A percentile compares a stretch with the other conserved stretches of the same genome.
These are phyloP conservation scores for Cyphellophora attinorum DNA, from an alignment of 2,329 filamentous ascomycete species.

Conservation along the genomic window DNA sequence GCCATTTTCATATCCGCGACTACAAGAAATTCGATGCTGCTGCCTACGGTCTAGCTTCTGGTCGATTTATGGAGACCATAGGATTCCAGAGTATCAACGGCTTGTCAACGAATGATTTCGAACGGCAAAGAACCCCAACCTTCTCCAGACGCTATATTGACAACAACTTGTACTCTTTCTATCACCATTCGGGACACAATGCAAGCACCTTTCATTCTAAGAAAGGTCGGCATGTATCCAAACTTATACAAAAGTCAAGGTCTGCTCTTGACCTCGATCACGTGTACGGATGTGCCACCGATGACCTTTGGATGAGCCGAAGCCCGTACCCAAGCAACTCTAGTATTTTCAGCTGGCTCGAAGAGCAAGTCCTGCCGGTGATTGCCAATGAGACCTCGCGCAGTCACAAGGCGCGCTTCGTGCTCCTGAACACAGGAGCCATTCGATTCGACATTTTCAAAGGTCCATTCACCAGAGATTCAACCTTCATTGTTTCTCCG, in stretches of 20 bases:
- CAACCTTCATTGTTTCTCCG: slow-evolving; percentile 75
- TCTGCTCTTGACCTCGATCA: slow-evolving; percentile 62
- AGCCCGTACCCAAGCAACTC: slow-evolving; percentile 61
- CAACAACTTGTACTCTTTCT: slow-evolving; percentile 78
- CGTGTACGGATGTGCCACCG: slow-evolving; percentile 72
- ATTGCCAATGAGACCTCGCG: slow-evolving; percentile 44
- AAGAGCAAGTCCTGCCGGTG: slow-evolving; percentile 62
- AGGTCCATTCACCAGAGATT: slow-evolving; percentile 80
- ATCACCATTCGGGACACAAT: slow-evolving; percentile 70
- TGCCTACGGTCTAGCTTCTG: slow-evolving; percentile 72
- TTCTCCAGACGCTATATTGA: slow-evolving; percentile 84
- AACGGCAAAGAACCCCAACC: slow-evolving; percentile 32
- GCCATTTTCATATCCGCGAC: slow-evolving; percentile 82
- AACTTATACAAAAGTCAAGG: slow-evolving; percentile 60
- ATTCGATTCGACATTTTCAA: slow-evolving; percentile 94
- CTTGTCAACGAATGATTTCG: slow-evolving; percentile 32
- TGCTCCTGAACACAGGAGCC: slow-evolving; percentile 79
- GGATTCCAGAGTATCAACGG: slow-evolving; percentile 85
- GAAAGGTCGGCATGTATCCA: slow-evolving; percentile 61
- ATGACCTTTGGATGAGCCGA: slow-evolving; percentile 71
- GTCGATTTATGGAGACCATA: slow-evolving; percentile 89
- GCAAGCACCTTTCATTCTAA: slow-evolving; percentile 65
- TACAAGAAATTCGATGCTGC: slow-evolving; percentile 69
- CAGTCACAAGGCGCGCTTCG: slow-evolving; percentile 51
- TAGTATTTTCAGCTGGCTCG: slow-evolving; percentile 76